Evolutionary conservation across 2,329 filamentous ascomycete genomes (phyloP), one percentile per base, ranked within the genome.

Genomic region (Penicillium brevicompactum): DNA sequence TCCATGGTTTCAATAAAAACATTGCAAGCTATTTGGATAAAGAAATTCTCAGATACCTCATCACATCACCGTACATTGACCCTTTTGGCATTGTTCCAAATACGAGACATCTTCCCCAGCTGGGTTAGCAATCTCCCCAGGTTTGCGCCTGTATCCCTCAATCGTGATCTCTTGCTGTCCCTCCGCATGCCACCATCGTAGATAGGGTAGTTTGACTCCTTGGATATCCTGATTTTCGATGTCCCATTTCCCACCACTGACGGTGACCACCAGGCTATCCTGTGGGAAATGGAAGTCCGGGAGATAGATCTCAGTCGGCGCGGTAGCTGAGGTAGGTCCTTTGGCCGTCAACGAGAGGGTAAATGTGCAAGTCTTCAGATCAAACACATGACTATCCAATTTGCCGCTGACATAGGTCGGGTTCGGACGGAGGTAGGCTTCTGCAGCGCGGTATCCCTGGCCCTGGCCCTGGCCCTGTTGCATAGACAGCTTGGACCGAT

Each of bases 271-370:
- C 38, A 87, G 89, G 43, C 84, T 80, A 46, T 88, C 84, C 50
- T 86, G 84, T 1, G 93, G 92, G 71, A 96, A 99, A 75, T 99
- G 94, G 68, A 90, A 97, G 53, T 92, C 90, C 0, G 94, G 94
- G 2, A 99, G 79, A 72, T 90, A 96, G 8, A 97, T 81, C 43
- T 91, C 83, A 0, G 93, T 97, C 0, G 92, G 91, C 1, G 79
- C 77, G 0, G 88, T 84, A 38, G 90, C 82, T 3, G 78, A 70
- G 2, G 87, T 86, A 1, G 84, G 72, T 32, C 80, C 81, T 2
- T 83, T 75, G 2, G 89, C 87, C 1, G 81, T 77, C 22, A 99
- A 73, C 14, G 84, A 82, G 51, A 99, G 81, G 5, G 82, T 86
- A 73, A 96, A 97, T 9, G 82, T 83, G 70, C 90, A 93, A 56